Conservation (phyloP, 139 green algal genomes). For the Haematococcus sp. region DNA sequence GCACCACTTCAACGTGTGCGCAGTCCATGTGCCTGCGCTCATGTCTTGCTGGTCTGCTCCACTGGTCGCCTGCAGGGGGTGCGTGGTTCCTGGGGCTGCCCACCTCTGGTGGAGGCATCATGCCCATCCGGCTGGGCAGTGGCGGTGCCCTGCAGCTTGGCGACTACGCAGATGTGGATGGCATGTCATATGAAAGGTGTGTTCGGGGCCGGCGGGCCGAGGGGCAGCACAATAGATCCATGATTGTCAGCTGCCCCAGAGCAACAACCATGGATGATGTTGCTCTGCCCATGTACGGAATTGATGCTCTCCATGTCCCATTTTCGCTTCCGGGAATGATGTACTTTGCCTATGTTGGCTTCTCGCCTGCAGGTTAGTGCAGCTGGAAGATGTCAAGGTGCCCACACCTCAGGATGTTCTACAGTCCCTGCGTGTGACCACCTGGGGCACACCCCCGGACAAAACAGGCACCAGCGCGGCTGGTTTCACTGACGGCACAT, state of each 20-base stretch:
- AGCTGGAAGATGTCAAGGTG: not conserved
- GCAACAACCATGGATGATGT: too few relatives aligned
- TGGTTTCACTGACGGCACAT: conserved; percentile 16
- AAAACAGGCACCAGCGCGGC: not conserved
- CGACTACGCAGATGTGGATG: not conserved
- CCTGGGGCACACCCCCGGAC: not conserved
- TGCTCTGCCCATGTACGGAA: too few relatives aligned
- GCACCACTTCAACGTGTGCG: too few relatives aligned
- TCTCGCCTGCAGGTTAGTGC: not conserved
- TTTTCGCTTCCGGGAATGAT: too few relatives aligned
- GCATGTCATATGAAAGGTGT: conserved; percentile 4
- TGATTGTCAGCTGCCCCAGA: too few relatives aligned
- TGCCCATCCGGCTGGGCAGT: not conserved
- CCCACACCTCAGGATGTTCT: not conserved
- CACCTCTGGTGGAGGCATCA: not conserved
- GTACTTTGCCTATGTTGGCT: too few relatives aligned
- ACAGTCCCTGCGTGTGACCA: not conserved
- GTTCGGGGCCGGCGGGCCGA: too few relatives aligned
- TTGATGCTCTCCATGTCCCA: too few relatives aligned
- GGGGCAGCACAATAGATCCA: too few relatives aligned
- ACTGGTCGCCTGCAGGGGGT: not conserved
- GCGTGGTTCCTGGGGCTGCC: conserved; percentile 4
- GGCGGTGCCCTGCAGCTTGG: not conserved
- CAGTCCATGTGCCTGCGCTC: too few relatives aligned
- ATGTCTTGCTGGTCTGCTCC: too few relatives aligned